Conservation (phyloP, 2,329 filamentous ascomycete genomes). For the Botrytis fabae region DNA sequence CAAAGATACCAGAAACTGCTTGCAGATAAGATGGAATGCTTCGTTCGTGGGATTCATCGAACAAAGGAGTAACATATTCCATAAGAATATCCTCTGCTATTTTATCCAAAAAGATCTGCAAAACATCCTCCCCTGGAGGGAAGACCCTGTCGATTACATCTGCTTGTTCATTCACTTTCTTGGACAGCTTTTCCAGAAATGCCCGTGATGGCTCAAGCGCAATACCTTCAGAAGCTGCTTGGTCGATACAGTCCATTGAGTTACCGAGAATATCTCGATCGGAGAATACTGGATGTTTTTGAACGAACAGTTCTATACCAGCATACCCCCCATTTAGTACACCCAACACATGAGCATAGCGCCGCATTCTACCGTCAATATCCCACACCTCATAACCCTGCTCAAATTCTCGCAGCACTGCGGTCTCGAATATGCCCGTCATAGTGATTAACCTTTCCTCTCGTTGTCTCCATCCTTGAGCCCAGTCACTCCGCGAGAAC, state of each 20-base stretch:
- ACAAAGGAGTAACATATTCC: constrained; percentile 81
- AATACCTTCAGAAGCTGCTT: constrained; percentile 63
- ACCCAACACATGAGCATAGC: constrained; percentile 84
- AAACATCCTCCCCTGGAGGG: constrained; percentile 65
- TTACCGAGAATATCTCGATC: constrained; percentile 71
- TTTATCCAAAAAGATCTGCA: constrained; percentile 78
- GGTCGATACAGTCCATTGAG: constrained; percentile 78
- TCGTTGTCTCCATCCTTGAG: constrained; percentile 69
- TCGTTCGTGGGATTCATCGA: constrained; percentile 81
- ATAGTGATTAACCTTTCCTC: constrained; percentile 73
- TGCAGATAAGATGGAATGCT: constrained; percentile 78
- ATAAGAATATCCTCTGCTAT: constrained; percentile 78
- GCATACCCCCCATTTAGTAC: constrained; percentile 77
- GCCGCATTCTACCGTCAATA: constrained; percentile 82
- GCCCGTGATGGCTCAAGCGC: constrained; percentile 75
- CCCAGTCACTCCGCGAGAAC: constrained; percentile 80
- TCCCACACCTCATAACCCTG: constrained; percentile 89
- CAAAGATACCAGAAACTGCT: constrained; percentile 83
- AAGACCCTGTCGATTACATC: constrained; percentile 81
- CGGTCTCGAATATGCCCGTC: constrained; percentile 83
- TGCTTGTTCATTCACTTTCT: constrained; percentile 80
- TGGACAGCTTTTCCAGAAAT: constrained; percentile 76
- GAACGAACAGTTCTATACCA: constrained; percentile 81
- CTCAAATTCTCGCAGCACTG: constrained; percentile 87
- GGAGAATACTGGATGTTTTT: constrained; percentile 82